Evolutionary conservation across 1,284 basidiomycete genomes (phyloP), one percentile per base, ranked within the genome.

Genomic region (Heimioporus punctisporus): DNA sequence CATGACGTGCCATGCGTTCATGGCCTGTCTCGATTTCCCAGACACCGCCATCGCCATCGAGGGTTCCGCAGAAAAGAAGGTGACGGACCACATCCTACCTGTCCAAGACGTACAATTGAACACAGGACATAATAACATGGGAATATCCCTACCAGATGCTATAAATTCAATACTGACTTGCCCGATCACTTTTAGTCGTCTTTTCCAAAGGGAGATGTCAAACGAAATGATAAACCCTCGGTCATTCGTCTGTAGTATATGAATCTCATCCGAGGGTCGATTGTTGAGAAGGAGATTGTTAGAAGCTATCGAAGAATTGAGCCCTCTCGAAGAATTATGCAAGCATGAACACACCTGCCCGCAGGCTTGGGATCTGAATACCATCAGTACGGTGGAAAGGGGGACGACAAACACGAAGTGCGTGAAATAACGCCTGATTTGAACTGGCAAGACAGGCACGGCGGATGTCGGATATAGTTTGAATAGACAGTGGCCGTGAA

Each of bases 371-470:
- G 23, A 55, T 21, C 28, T 50, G 59, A 37, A 68, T 60, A 3
- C 59, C 65, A 37, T 62, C 52, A 17, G 56, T 60, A 24, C 23
- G 25, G 21, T 70, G 57, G 40, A 68, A 66, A 17, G 67, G 65
- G n/a, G 57, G 55, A 21, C 43, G 50, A n/a, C 63, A 51, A 14
- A 78, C 54, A 11, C 24, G 83, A 25, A 90, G 73, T 4, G 81
- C 76, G 57, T 88, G 85, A 66, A 89, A 90, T 2, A 90, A 70
- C 6, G 65, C 67, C 56, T 90, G 83, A 63, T 90, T 85, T 3
- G 82, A 84, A 23, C 76, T 81, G 26, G 82, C 72, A 27, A 90
- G 72, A 63, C 88, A 90, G 1, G 85, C 88, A 4, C 79, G 74
- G 3, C 86, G 80, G 28, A 88, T 74, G 34, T 91, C 88, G 3